These are phyloP conservation scores for Penicillium vulpinum DNA, from an alignment of 2,329 filamentous ascomycete genomes.

Conservation along the genomic window DNA sequence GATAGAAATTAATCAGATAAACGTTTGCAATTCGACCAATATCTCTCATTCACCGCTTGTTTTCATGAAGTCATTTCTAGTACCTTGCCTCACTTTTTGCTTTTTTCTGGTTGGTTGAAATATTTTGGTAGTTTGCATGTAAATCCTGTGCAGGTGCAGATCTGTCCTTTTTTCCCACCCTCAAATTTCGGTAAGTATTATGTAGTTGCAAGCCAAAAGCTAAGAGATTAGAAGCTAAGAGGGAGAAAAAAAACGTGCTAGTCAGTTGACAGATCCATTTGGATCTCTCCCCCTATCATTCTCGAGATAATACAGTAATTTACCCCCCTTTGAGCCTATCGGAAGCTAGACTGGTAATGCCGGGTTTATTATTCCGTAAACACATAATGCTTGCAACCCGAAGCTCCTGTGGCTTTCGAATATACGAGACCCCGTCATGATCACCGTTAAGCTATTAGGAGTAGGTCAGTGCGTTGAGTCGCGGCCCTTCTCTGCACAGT, in stretches of 20 bases:
- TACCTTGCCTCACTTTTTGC: constrained; percentile 9
- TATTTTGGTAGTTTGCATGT: constrained; percentile 1
- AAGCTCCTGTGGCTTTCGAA: constrained; percentile 4
- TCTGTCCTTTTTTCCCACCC: constrained; percentile 1
- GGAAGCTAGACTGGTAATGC: background rate
- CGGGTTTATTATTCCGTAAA: background rate
- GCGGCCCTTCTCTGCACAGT: constrained; percentile 14
- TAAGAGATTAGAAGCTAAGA: background rate
- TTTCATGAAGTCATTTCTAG: background rate
- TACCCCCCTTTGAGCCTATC: background rate
- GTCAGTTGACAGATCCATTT: constrained; percentile 22
- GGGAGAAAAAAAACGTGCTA: constrained; percentile 4
- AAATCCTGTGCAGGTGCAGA: constrained; percentile 5
- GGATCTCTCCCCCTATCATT: background rate
- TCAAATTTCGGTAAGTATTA: constrained; percentile 5
- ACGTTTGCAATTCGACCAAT: constrained; percentile 13
- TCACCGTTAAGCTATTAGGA: constrained; percentile 17
- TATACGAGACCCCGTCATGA: constrained; percentile 19
- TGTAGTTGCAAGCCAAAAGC: background rate
- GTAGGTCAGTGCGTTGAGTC: constrained; percentile 24
- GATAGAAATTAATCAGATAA: constrained; percentile 22
- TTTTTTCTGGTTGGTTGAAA: constrained; percentile 9
- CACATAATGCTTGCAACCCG: background rate
- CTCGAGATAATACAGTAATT: background rate
- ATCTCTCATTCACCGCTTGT: constrained; percentile 25